phyloP scores from a whole-genome alignment of 345 rosid genomes.

The Eucalyptus globulus region DNA sequence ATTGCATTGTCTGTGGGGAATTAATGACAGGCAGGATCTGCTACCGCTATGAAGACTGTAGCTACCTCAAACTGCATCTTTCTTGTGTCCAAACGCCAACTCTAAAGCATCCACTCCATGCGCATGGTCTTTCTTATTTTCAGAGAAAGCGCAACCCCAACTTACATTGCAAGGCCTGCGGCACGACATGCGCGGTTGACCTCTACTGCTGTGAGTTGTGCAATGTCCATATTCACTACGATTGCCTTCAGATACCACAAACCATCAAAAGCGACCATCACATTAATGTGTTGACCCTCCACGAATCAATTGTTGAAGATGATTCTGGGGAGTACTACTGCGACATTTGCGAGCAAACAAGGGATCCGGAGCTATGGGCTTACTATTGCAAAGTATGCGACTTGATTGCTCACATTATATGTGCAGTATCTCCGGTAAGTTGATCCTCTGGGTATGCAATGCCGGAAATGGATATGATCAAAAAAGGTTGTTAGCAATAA shows the following conservation, averaged over 20 bases:
- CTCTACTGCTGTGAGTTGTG: not conserved
- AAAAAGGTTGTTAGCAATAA: not conserved
- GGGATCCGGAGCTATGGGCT: not conserved
- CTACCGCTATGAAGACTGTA: not conserved
- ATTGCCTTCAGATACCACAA: not conserved
- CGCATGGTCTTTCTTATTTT: not conserved
- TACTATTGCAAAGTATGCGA: not conserved
- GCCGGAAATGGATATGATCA: not conserved
- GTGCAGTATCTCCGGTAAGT: not conserved
- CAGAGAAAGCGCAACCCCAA: not conserved
- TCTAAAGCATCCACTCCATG: not conserved
- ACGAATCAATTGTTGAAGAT: not conserved
- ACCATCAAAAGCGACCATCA: not conserved
- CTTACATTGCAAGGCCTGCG: not conserved
- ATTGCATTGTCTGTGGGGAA: not conserved
- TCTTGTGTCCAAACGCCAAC: not conserved
- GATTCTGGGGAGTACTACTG: not conserved
- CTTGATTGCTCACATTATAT: not conserved
- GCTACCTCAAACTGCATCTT: not conserved
- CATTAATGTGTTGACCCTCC: not conserved
- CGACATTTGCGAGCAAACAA: not conserved
- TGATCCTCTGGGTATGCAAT: not conserved
- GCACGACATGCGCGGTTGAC: not conserved
- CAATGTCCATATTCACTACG: not conserved
- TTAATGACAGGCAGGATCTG: not conserved